Conservation (phyloP, 805 yeast genomes). For the Wickerhamiella occidentalis region DNA sequence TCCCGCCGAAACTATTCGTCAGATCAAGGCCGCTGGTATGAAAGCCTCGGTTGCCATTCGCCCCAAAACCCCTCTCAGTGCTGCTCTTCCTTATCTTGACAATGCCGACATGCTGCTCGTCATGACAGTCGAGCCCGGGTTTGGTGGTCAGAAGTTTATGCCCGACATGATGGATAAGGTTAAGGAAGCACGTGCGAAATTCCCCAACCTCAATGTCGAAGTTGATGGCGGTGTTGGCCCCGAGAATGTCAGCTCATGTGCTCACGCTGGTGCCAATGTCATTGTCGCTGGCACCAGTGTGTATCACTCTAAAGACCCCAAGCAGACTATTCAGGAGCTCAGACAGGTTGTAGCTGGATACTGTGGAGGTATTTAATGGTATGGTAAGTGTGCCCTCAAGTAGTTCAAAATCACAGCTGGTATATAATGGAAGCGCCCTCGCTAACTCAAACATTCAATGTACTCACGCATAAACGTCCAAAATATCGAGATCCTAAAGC, state of each 20-base stretch:
- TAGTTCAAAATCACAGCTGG: no score
- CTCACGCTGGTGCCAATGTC: conserved; percentile 96
- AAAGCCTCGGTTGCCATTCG: conserved; percentile 89
- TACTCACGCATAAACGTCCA: no score
- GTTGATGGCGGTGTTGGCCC: conserved; percentile 95
- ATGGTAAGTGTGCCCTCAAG: no score
- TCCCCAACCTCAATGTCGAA: conserved; percentile 74
- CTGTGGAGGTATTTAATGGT: not conserved
- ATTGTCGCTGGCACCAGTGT: conserved; percentile 96
- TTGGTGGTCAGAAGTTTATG: conserved; percentile 97
- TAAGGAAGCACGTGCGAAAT: conserved; percentile 53
- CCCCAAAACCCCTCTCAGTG: conserved; percentile 85
- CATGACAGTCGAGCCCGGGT: conserved; percentile 99
- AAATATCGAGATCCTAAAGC: no score
- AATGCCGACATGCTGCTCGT: conserved; percentile 86
- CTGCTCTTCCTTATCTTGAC: conserved; percentile 59
- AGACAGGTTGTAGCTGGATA: conserved; percentile 33
- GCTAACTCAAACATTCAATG: no score
- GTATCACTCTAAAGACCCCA: conserved; percentile 72
- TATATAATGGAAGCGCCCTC: no score
- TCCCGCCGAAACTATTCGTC: conserved; percentile 58
- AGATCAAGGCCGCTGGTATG: conserved; percentile 72
- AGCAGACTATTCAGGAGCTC: conserved; percentile 56
- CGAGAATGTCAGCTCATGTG: conserved; percentile 74
- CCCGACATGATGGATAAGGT: conserved; percentile 94